Evolutionary conservation across 1,284 basidiomycete species (phyloP).

Genomic region (Caloboletus inedulis): DNA sequence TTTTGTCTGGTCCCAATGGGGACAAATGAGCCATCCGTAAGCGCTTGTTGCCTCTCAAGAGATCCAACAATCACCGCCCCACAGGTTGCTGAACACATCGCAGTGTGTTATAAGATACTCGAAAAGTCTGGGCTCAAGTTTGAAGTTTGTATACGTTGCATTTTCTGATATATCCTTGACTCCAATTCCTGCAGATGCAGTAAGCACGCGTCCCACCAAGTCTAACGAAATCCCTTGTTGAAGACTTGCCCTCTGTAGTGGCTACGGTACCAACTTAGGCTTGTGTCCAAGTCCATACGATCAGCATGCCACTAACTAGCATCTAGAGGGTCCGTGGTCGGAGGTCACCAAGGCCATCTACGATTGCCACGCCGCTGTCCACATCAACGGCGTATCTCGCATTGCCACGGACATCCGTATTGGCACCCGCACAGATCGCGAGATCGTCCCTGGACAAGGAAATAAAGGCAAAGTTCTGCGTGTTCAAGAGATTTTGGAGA

Average conservation of each 20-base stretch:
- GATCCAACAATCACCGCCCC: background rate
- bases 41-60: background rate
- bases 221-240: slow-evolving; percentile 10
- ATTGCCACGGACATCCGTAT: slow-evolving; percentile 90
- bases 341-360: slow-evolving; percentile 78
- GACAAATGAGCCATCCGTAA: slow-evolving; percentile 65
- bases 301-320: slow-evolving; percentile 5
- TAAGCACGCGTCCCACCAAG: slow-evolving; percentile 38
- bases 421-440: slow-evolving; percentile 79
- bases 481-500: slow-evolving; percentile 70
- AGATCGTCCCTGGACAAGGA: slow-evolving; percentile 60
- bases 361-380: slow-evolving; percentile 86
- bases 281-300: slow-evolving; percentile 15
- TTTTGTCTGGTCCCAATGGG: slow-evolving; percentile 85
- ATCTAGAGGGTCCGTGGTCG: slow-evolving; percentile 78
- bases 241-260: slow-evolving; percentile 44
- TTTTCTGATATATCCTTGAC: slow-evolving; percentile 1
- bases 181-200: slow-evolving; percentile 57
- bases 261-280: slow-evolving; percentile 89
- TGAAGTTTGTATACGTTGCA: slow-evolving; percentile 49
- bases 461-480: slow-evolving; percentile 77
- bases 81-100: slow-evolving; percentile 70
- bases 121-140: slow-evolving; percentile 79
- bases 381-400: slow-evolving; percentile 69
- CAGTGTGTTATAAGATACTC: slow-evolving; percentile 77